Conservation (phyloP, 2,329 filamentous ascomycete species). For the Zelopaecilomyces penicillatus region DNA sequence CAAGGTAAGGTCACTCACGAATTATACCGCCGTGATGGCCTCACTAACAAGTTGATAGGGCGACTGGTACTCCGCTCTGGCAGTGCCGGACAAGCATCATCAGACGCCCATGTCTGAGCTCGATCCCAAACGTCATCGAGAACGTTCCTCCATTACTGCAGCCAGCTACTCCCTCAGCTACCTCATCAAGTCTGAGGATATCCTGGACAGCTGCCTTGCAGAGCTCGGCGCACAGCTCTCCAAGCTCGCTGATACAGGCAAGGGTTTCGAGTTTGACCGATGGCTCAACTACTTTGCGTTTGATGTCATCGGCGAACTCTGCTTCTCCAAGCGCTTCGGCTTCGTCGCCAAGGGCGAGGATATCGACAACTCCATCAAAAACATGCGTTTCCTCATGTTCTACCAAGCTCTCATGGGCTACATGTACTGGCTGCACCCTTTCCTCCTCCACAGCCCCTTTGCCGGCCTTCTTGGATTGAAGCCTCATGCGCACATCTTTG, state of each 20-base stretch:
- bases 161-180: background rate
- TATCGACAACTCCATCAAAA: conserved; percentile 13
- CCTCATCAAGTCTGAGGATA: background rate
- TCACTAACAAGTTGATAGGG: background rate
- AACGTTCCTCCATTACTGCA: background rate
- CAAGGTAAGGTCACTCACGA: background rate
- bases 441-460: conserved; percentile 1
- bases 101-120: conserved; percentile 2
- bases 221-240: background rate
- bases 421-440: conserved; percentile 1
- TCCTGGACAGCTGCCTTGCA: background rate
- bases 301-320: conserved; percentile 44
- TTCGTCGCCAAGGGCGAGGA: conserved; percentile 39
- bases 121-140: background rate
- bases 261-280: background rate
- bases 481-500: conserved; percentile 2
- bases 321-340: conserved; percentile 28
- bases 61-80: conserved; percentile 1
- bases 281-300: conserved; percentile 41
- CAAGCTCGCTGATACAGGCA: background rate
- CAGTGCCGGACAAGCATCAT: conserved; percentile 1
- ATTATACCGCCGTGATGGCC: background rate
- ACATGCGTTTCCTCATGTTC: conserved; percentile 3
- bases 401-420: conserved; percentile 2
- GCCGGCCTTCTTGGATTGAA: background rate